These are phyloP conservation scores for Plenodomus lindquistii DNA, from an alignment of 2,329 filamentous ascomycete genomes.

Conservation along the genomic window DNA sequence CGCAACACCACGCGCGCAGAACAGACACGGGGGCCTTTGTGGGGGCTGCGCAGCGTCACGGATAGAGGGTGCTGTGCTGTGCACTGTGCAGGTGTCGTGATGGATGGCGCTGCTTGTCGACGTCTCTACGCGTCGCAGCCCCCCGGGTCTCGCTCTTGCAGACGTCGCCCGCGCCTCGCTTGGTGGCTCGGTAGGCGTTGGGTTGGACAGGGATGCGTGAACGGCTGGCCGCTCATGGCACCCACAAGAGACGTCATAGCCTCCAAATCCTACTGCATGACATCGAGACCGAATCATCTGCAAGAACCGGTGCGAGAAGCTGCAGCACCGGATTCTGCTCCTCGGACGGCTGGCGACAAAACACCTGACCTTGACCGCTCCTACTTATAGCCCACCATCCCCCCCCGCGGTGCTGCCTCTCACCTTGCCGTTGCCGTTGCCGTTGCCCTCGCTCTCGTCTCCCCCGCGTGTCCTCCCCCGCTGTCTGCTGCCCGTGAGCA, in stretches of 20 bases:
- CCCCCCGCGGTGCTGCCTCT: not conserved
- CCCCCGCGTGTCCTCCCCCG: too few species aligned
- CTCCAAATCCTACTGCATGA: conserved; percentile 16
- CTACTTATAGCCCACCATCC: not conserved
- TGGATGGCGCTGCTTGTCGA: not conserved
- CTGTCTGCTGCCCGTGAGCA: not conserved
- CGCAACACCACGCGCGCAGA: conserved; percentile 1
- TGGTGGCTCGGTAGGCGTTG: too few species aligned
- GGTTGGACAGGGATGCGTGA: conserved; percentile 1
- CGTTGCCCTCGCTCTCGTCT: not conserved
- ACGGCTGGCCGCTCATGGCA: conserved; percentile 5
- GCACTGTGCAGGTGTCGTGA: not conserved
- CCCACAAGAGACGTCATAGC: conserved; percentile 15
- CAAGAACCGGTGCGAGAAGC: not conserved
- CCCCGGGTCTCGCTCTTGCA: too few species aligned
- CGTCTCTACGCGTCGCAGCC: not conserved
- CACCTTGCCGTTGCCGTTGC: not conserved
- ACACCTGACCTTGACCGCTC: not conserved
- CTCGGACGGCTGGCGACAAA: not conserved
- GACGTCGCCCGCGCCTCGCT: too few species aligned
- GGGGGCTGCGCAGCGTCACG: too few species aligned
- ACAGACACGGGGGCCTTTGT: too few species aligned
- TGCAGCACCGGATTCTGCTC: not conserved
- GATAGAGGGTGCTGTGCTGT: too few species aligned
- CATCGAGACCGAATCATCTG: conserved; percentile 13